Conservation (phyloP, 148 eudicot species). For the Chenopodium berlandieri region DNA sequence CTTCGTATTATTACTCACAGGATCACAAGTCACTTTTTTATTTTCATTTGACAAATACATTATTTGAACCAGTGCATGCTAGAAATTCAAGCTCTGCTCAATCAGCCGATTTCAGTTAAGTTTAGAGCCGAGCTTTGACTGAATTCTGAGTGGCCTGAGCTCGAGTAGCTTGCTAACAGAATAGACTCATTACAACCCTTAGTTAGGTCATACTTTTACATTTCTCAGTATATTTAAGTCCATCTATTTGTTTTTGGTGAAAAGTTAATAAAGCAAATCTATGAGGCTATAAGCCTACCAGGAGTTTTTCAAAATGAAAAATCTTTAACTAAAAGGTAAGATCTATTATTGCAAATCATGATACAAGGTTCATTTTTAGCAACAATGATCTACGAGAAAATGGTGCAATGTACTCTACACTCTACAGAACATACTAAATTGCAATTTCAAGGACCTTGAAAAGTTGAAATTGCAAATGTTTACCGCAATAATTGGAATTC, state of each 20-base stretch:
- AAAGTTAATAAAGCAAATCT: too few relatives aligned
- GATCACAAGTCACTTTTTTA: not conserved
- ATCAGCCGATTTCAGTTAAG: not conserved
- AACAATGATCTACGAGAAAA: not conserved
- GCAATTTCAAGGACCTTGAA: not conserved
- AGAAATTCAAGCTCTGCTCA: not conserved
- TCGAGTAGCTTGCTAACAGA: not conserved
- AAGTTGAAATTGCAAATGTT: constrained; percentile 15
- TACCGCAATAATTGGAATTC: constrained; percentile 82
- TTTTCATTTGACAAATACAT: too few relatives aligned
- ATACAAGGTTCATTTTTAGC: not conserved
- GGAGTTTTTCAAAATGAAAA: not conserved
- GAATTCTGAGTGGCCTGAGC: not conserved
- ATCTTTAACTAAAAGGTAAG: too few relatives aligned
- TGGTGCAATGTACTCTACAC: not conserved
- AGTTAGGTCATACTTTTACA: not conserved
- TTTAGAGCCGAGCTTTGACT: not conserved
- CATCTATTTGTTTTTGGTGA: not conserved
- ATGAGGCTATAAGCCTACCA: not conserved
- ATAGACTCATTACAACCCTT: not conserved
- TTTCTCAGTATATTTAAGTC: not conserved
- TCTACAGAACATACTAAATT: not conserved
- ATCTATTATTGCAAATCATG: not conserved
- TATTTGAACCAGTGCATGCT: not conserved
- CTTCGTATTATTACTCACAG: not conserved